Evolutionary conservation across 805 yeast genomes (phyloP).

Genomic region (Candida nemodendra): DNA sequence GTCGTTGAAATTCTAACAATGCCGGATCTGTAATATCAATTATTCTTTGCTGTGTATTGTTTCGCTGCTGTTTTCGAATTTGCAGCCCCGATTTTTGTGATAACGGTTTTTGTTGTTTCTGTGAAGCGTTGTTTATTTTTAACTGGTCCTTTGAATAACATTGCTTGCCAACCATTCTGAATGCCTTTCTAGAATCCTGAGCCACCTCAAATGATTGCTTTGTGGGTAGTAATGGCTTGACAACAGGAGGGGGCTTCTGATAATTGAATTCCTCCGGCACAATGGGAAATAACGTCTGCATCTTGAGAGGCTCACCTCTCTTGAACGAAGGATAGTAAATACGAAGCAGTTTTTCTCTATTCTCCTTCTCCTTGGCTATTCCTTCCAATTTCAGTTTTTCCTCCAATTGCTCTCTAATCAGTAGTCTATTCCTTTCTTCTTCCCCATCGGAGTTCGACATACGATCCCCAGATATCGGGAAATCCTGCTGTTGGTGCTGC

Average conservation of each 20-base stretch:
- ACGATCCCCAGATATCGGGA: slow-evolving; percentile 8
- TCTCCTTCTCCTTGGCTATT: slow-evolving; percentile 31
- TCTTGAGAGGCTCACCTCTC: slow-evolving; percentile 52
- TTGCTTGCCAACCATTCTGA: slow-evolving; percentile 35
- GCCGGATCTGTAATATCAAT: slow-evolving; percentile 31
- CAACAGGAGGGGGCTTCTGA: slow-evolving; percentile 46
- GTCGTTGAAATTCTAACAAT: slow-evolving; percentile 21
- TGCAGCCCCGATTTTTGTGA: slow-evolving; percentile 8
- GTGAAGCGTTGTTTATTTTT: slow-evolving; percentile 10
- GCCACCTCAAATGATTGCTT: slow-evolving; percentile 60
- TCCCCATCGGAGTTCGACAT: slow-evolving; percentile 8
- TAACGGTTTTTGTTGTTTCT: slow-evolving; percentile 6
- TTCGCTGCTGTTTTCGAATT: slow-evolving; percentile 7
- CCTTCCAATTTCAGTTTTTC: slow-evolving; percentile 13
- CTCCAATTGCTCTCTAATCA: slow-evolving; percentile 9
- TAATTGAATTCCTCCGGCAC: slow-evolving; percentile 53
- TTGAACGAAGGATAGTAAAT: slow-evolving; percentile 64
- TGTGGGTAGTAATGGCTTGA: slow-evolving; percentile 55
- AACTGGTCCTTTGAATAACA: no score
- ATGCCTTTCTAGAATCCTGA: slow-evolving; percentile 55
- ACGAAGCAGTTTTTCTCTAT: slow-evolving; percentile 36
- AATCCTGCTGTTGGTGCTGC: slow-evolving; percentile 1
- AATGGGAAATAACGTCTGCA: slow-evolving; percentile 64
- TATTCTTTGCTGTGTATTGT: slow-evolving; percentile 20
- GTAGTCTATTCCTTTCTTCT: slow-evolving; percentile 8